phyloP scores from a whole-genome alignment of 2,329 filamentous ascomycete genomes.

The Talaromyces verruculosus region DNA sequence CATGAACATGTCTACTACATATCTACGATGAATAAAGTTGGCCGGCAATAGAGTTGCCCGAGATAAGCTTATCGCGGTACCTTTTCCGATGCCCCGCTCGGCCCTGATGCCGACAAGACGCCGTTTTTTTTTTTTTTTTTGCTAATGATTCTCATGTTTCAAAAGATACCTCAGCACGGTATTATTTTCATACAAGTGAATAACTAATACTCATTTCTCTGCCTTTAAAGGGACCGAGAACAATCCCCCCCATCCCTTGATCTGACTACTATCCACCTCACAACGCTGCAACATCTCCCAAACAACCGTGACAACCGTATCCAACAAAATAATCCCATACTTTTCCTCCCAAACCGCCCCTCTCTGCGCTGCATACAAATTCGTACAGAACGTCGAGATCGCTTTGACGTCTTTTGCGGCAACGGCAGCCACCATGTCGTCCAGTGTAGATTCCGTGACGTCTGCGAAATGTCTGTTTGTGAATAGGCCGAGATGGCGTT shows the following conservation, averaged over 20 bases:
- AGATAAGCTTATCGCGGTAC: neutral
- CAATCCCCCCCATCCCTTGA: slow-evolving; percentile 17
- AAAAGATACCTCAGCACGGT: neutral
- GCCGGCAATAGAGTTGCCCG: neutral
- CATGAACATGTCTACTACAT: too few relatives aligned
- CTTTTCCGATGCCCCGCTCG: neutral
- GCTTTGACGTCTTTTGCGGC: slow-evolving; percentile 8
- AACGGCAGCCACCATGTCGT: slow-evolving; percentile 16
- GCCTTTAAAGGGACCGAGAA: neutral
- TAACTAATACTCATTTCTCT: neutral
- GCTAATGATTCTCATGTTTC: neutral
- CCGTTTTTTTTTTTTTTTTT: neutral
- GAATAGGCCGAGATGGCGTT: slow-evolving; percentile 6
- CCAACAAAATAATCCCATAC: slow-evolving; percentile 13
- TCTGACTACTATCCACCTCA: slow-evolving; percentile 10
- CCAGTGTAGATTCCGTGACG: slow-evolving; percentile 7
- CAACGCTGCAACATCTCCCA: slow-evolving; percentile 18
- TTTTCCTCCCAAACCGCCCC: slow-evolving; percentile 11
- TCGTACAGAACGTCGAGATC: slow-evolving; percentile 17
- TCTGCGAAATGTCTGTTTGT: slow-evolving; percentile 15
- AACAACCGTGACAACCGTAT: slow-evolving; percentile 17
- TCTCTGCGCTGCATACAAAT: slow-evolving; percentile 17
- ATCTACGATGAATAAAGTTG: neutral
- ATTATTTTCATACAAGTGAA: neutral
- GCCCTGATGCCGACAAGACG: neutral